phyloP scores from a whole-genome alignment of 2,329 filamentous ascomycete genomes.

The Ophiostoma sp. region DNA sequence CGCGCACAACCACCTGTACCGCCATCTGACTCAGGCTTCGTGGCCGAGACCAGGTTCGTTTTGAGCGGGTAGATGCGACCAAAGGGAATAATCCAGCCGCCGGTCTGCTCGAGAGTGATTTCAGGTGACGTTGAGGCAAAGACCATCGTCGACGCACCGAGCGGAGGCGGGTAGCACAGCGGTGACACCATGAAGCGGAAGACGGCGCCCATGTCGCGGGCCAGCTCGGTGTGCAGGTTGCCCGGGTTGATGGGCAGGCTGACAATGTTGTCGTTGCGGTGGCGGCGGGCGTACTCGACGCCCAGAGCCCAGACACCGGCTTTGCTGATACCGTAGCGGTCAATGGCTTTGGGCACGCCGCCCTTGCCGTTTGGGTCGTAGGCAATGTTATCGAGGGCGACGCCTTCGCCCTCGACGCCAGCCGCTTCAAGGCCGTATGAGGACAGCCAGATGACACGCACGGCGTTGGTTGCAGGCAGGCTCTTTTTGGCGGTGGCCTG shows the following conservation, averaged over 20 bases:
- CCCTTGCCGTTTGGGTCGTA: conserved; percentile 15
- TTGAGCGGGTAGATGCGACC: conserved; percentile 17
- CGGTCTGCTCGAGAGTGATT: conserved; percentile 39
- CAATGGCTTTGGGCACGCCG: not conserved
- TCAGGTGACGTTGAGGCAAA: conserved; percentile 49
- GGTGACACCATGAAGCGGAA: conserved; percentile 29
- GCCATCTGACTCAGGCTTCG: conserved; percentile 23
- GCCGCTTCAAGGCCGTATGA: conserved; percentile 29
- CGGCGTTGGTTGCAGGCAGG: conserved; percentile 17
- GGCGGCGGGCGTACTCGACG: conserved; percentile 29
- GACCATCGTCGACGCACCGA: conserved; percentile 51
- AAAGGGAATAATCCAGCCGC: conserved; percentile 26
- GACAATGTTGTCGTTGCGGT: conserved; percentile 25
- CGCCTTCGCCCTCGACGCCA: conserved; percentile 25
- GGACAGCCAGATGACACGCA: conserved; percentile 32
- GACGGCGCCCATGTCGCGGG: conserved; percentile 34
- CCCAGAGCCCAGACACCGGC: conserved; percentile 29
- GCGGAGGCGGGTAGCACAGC: conserved; percentile 35
- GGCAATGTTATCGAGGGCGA: conserved; percentile 28
- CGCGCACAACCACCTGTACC: conserved; percentile 17
- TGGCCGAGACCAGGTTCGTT: not conserved
- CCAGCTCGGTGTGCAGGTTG: conserved; percentile 43
- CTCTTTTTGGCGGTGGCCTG: conserved; percentile 25
- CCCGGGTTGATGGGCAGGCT: conserved; percentile 41
- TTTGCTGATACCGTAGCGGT: conserved; percentile 28